A percentile compares a stretch with the other conserved stretches of the same genome.
Conservation (phyloP, 2,329 filamentous ascomycete genomes). For the Alternaria novae-zelandiae region DNA sequence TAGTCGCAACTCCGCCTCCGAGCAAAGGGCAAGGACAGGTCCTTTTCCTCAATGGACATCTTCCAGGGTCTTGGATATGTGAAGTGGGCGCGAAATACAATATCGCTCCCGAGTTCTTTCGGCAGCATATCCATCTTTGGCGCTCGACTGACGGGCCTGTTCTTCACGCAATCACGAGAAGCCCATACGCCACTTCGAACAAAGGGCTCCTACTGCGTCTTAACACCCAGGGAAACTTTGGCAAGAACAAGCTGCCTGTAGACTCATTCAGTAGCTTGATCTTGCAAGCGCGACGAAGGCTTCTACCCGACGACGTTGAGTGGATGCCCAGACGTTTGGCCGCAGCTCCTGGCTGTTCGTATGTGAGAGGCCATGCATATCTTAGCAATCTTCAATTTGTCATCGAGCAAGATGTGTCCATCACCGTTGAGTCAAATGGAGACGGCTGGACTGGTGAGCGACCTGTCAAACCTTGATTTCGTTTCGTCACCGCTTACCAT, state of each 20-base stretch:
- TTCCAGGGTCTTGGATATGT: conserved; percentile 12
- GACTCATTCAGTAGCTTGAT: neutral
- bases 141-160: conserved; percentile 8
- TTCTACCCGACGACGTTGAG: neutral
- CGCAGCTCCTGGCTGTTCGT: neutral
- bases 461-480: neutral
- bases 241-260: neutral
- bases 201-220: conserved; percentile 11
- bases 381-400: neutral
- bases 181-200: neutral
- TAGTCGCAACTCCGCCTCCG: neutral
- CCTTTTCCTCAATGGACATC: conserved; percentile 11
- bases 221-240: conserved; percentile 3
- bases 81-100: conserved; percentile 8
- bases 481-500: neutral
- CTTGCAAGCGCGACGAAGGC: neutral
- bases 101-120: conserved; percentile 9
- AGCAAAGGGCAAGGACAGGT: conserved; percentile 4
- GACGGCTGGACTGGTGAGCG: neutral
- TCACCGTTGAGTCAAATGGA: neutral
- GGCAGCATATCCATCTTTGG: conserved; percentile 13
- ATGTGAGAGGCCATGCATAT: neutral
- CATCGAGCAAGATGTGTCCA: neutral
- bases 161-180: conserved; percentile 1
- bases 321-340: neutral